Evolutionary conservation across 2,329 filamentous ascomycete genomes (phyloP).

Genomic region (Penicillium sp.): DNA sequence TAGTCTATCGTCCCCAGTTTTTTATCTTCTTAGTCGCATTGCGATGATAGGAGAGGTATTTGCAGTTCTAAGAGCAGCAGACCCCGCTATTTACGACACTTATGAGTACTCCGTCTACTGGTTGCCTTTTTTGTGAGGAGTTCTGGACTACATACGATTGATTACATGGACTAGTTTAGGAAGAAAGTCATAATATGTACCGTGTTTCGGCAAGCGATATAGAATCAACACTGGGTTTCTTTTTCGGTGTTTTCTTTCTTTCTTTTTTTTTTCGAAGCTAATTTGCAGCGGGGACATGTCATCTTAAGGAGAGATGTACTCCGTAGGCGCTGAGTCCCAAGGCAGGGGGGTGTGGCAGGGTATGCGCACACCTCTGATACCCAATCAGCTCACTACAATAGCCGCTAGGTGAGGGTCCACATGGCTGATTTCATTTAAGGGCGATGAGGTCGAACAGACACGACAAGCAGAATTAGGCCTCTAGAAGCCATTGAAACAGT

Average conservation of each 20-base stretch:
- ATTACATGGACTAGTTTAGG: background rate
- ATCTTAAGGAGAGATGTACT: too few species aligned
- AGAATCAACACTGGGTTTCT: background rate
- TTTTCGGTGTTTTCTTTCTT: too few species aligned
- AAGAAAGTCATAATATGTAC: background rate
- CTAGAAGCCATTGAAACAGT: background rate
- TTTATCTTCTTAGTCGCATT: background rate
- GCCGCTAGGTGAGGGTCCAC: background rate
- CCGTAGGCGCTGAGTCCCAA: background rate
- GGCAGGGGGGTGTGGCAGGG: background rate
- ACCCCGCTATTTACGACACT: background rate
- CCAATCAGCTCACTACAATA: background rate
- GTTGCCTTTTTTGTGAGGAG: background rate
- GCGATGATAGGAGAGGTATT: conserved; percentile 1
- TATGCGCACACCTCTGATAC: background rate
- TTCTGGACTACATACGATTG: background rate
- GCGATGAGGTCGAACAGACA: background rate
- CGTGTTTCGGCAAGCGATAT: background rate
- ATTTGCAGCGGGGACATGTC: too few species aligned
- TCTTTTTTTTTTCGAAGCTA: too few species aligned
- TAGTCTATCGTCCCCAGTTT: background rate
- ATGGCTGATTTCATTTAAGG: background rate
- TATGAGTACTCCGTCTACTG: background rate
- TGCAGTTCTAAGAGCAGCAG: background rate
- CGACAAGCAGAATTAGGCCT: background rate